Evolutionary conservation across 768 basidiomycete species (phyloP).

Genomic region (Hysterangium stoloniferum): DNA sequence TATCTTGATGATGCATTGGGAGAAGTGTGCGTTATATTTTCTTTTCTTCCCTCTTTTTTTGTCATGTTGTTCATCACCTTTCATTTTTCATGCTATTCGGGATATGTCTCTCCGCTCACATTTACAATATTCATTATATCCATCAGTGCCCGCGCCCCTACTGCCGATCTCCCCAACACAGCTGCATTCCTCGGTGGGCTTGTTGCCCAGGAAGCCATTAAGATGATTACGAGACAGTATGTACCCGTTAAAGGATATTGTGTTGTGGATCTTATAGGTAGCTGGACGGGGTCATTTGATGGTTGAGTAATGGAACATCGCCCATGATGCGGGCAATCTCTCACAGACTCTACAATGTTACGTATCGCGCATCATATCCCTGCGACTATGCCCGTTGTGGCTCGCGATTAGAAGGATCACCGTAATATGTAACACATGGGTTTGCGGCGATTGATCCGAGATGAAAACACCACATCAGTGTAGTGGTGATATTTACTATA

Average conservation of each 20-base stretch:
- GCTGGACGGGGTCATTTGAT: conserved; percentile 52
- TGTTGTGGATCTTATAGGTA: conserved; percentile 76
- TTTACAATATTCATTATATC: too few species aligned
- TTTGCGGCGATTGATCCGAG: too few species aligned
- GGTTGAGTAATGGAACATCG: conserved; percentile 2
- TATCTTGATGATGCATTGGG: conserved; percentile 51
- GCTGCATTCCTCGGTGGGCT: conserved; percentile 91
- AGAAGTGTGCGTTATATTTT: conserved; percentile 57
- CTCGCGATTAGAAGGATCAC: too few species aligned
- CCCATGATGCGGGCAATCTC: too few species aligned
- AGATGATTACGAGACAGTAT: conserved; percentile 94
- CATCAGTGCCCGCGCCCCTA: conserved; percentile 68
- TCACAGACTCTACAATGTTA: too few species aligned
- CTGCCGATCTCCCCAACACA: conserved; percentile 84
- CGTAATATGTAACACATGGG: too few species aligned
- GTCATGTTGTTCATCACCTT: not conserved
- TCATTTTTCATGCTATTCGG: too few species aligned
- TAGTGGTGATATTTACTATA: too few species aligned
- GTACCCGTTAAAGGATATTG: conserved; percentile 82
- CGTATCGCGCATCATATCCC: too few species aligned
- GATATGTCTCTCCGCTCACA: conserved; percentile 10
- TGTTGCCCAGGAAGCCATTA: conserved; percentile 94
- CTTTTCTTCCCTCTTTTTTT: not conserved
- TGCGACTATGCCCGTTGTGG: too few species aligned
- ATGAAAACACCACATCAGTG: too few species aligned